Evolutionary conservation across 805 yeast species (phyloP), one percentile per base, ranked within the genome.

Genomic region (Candida coleopterorum): DNA sequence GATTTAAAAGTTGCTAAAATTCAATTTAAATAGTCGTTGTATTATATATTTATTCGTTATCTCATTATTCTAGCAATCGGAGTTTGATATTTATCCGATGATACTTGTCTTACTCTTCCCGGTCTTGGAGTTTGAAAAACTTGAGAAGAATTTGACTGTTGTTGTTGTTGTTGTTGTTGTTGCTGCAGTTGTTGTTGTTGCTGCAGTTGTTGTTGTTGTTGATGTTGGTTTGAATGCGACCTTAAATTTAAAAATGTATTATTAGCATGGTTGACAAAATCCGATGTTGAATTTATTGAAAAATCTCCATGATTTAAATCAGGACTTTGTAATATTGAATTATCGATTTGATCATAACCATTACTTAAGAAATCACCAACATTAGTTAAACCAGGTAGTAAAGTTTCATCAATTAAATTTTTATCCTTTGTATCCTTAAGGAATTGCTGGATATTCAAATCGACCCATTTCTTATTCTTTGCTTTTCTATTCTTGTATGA

Each of bases 1-100:
- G 63, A 60, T 15, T 56, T 65, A 17, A 62, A 60, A 37, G 48
- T 46, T 32, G 61, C 54, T 25, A 55, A 48, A 35, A 43, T 53
- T 25, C 37, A 41, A 28, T 24, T 24, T 33, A 25, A 15, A 18
- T 24, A 25, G n/a, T 25, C 22, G 22, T n/a, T 30, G 17, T 17
- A 18, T 35, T 22, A 34, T 20, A 4, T 26, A 26, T 34, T 12
- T 26, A 26, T 27, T 14, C 22, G 32, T 40, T 47, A 46, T 34
- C 69, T 51, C 52, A 59, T 53, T 9, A 63, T 62, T 29, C 71
- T 50, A 1, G 69, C 49, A 18, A 66, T 58, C 1, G 73, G 73
- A 1, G 73, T 66, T 43, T 64, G 71, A 42, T 62, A 63, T 41
- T 60, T 58, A 33, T 67, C 72, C 16, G 54, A 55, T 1, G 69